A percentile compares a stretch with the other conserved stretches of the same genome.
These are phyloP conservation scores for Amoeboaphelidium protococcarum DNA, from an alignment of 371 early-diverging fungal genomes.

Conservation along the genomic window DNA sequence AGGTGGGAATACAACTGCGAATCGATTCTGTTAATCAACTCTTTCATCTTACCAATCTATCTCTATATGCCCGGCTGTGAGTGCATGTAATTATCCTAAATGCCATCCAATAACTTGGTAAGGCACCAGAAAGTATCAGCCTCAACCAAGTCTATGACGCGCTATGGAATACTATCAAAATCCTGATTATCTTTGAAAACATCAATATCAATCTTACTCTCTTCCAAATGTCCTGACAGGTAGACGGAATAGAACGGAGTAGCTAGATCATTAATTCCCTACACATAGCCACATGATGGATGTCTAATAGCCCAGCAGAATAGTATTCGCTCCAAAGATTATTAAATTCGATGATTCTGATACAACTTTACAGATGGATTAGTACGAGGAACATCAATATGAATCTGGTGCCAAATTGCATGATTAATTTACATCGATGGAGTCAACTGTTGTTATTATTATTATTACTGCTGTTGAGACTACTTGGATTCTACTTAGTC, in stretches of 20 bases:
- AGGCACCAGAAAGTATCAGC: conserved; percentile 90
- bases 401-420: conserved; percentile 65
- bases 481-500: too few relatives aligned
- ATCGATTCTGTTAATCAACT: conserved; percentile 71
- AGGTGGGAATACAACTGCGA: conserved; percentile 50
- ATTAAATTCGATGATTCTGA: conserved; percentile 45
- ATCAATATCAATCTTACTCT: conserved; percentile 7
- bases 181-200: conserved; percentile 39
- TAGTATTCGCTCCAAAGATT: conserved; percentile 65
- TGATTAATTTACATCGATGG: conserved; percentile 58
- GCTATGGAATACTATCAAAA: conserved; percentile 23
- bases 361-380: conserved; percentile 53
- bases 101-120: conserved; percentile 75
- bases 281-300: conserved; percentile 95
- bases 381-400: conserved; percentile 83
- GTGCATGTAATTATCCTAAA: conserved; percentile 83
- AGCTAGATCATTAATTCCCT: conserved; percentile 94
- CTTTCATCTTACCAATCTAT: conserved; percentile 57
- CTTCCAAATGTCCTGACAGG: conserved; percentile 32
- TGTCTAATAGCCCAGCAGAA: conserved; percentile 93
- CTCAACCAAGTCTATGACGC: conserved; percentile 42
- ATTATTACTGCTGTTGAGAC: conserved; percentile 64
- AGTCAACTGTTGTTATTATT: conserved; percentile 45
- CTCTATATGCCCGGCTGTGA: conserved; percentile 88
- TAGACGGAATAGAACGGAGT: conserved; percentile 86